These are phyloP conservation scores for Phytophthora sojae DNA, from an alignment of 352 stramenopile species.

Conservation along the genomic window DNA sequence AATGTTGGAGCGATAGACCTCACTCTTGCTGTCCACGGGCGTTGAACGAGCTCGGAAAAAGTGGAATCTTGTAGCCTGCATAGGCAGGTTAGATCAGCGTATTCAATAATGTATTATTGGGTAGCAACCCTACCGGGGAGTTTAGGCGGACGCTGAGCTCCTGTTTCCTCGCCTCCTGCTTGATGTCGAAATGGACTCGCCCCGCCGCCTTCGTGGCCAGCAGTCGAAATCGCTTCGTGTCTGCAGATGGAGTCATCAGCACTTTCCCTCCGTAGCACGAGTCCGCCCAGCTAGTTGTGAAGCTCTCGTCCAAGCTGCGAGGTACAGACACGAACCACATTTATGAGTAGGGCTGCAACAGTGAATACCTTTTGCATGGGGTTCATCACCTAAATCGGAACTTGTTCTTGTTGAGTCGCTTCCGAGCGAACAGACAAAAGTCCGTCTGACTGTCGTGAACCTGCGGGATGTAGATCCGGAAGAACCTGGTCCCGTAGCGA, in stretches of 20 bases:
- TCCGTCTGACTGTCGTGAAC: slow-evolving; percentile 74
- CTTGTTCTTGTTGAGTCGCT: slow-evolving; percentile 78
- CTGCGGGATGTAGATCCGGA: slow-evolving; percentile 80
- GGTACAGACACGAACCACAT: not conserved
- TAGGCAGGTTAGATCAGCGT: not conserved
- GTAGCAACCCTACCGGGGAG: slow-evolving; percentile 41
- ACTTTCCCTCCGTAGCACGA: slow-evolving; percentile 70
- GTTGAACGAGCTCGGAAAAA: slow-evolving; percentile 53
- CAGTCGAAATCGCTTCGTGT: slow-evolving; percentile 66
- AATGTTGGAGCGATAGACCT: slow-evolving; percentile 53
- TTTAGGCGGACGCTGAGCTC: slow-evolving; percentile 73
- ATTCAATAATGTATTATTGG: not conserved
- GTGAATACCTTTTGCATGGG: not conserved
- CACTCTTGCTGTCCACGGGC: slow-evolving; percentile 36
- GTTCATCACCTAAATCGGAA: slow-evolving; percentile 70
- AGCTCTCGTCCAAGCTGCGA: slow-evolving; percentile 59
- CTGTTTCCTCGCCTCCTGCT: slow-evolving; percentile 77
- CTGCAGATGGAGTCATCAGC: slow-evolving; percentile 51
- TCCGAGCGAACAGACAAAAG: slow-evolving; percentile 81
- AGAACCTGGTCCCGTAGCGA: slow-evolving; percentile 76
- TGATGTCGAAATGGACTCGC: slow-evolving; percentile 72
- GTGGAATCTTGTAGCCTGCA: slow-evolving; percentile 53
- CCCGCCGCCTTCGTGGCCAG: slow-evolving; percentile 50
- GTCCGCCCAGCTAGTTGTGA: slow-evolving; percentile 72
- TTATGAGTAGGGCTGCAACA: not conserved